Evolutionary conservation across 805 yeast species (phyloP).

Genomic region (Kodamaea sagamina): DNA sequence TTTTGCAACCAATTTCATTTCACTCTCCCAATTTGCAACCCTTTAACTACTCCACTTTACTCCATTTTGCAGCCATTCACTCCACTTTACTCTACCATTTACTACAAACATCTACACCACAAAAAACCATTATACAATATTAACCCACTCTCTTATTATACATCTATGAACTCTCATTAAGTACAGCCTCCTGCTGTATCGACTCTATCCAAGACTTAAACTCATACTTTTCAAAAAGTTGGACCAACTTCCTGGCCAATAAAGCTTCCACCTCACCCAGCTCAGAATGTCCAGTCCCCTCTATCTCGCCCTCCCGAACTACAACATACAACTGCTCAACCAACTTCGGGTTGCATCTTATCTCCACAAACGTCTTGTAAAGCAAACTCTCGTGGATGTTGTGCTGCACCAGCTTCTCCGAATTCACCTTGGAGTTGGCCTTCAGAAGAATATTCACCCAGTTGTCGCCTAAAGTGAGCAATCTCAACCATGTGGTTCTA

Average conservation of each 20-base stretch:
- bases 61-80: no score
- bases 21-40: no score
- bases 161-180: background rate
- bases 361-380: slow-evolving; percentile 40
- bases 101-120: no score
- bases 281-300: background rate
- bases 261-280: slow-evolving; percentile 2
- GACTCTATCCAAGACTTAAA: slow-evolving; percentile 23
- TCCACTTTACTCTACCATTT: no score
- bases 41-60: no score
- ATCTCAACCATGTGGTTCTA: slow-evolving; percentile 56
- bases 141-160: no score
- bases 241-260: slow-evolving; percentile 8
- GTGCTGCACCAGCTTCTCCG: slow-evolving; percentile 44
- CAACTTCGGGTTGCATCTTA: slow-evolving; percentile 12
- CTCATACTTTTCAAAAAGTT: slow-evolving; percentile 10
- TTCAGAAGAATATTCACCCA: slow-evolving; percentile 44
- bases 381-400: slow-evolving; percentile 45
- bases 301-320: slow-evolving; percentile 8
- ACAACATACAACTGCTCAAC: slow-evolving; percentile 19
- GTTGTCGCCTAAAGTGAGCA: slow-evolving; percentile 51
- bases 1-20: no score
- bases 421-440: slow-evolving; percentile 30
- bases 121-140: no score
- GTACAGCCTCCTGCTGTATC: slow-evolving; percentile 22